phyloP scores from a whole-genome alignment of 2,329 filamentous ascomycete species.

The Sclerotinia minor region DNA sequence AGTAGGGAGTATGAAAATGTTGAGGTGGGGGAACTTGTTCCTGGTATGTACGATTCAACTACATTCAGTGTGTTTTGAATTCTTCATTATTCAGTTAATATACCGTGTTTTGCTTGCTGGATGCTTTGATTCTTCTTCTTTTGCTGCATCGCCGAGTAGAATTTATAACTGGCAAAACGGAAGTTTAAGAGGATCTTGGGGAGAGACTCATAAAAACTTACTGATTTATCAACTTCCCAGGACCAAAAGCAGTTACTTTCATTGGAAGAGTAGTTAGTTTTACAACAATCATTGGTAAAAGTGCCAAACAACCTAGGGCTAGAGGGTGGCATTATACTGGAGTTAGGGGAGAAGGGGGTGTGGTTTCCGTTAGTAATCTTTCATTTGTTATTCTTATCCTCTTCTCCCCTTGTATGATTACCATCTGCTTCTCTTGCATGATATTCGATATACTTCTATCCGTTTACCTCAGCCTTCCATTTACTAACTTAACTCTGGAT shows the following conservation, averaged over 20 bases:
- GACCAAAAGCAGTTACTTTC: constrained; percentile 52
- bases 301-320: constrained; percentile 48
- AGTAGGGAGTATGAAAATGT: constrained; percentile 44
- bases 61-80: neutral
- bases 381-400: neutral
- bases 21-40: neutral
- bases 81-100: neutral
- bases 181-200: too few species aligned
- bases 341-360: constrained; percentile 56
- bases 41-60: neutral
- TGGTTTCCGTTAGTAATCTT: constrained; percentile 48
- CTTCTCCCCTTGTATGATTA: constrained; percentile 22
- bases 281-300: constrained; percentile 46
- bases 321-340: constrained; percentile 55
- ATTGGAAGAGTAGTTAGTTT: constrained; percentile 59
- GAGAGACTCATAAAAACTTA: constrained; percentile 41
- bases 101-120: too few species aligned
- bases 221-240: constrained; percentile 50
- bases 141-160: neutral
- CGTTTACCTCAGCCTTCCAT: accelerated
- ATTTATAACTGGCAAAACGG: too few species aligned
- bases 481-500: constrained; percentile 1
- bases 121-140: neutral
- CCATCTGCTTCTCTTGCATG: too few species aligned
- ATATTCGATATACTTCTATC: too few species aligned